Conservation (phyloP, 345 rosid species). For the Microthlaspi erraticum region DNA sequence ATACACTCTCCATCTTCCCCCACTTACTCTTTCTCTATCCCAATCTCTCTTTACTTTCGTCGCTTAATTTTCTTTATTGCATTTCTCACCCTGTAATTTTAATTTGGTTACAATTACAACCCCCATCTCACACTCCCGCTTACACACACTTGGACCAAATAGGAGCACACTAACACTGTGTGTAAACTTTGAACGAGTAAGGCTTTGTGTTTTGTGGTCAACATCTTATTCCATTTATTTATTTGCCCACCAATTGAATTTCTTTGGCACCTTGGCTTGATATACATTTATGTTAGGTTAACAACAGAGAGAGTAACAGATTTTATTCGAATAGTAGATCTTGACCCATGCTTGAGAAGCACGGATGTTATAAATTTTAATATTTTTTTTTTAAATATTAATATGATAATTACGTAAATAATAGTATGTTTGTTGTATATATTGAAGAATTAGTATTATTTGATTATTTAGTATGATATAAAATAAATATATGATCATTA, state of each 20-base stretch:
- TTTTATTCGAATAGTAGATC: not conserved
- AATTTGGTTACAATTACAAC: conserved; percentile 17
- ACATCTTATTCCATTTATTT: too few relatives aligned
- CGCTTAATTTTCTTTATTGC: conserved; percentile 17
- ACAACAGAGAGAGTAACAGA: not conserved
- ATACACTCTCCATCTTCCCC: conserved; percentile 18
- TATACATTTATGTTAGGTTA: not conserved
- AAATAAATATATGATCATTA: too few relatives aligned
- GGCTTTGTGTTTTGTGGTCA: not conserved
- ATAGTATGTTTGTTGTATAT: too few relatives aligned
- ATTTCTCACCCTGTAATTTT: conserved; percentile 30
- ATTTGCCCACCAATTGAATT: not conserved
- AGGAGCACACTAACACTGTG: too few relatives aligned
- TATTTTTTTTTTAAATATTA: too few relatives aligned
- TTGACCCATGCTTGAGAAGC: too few relatives aligned
- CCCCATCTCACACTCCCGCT: not conserved
- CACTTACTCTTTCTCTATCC: not conserved
- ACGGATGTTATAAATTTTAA: too few relatives aligned
- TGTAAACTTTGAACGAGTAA: not conserved
- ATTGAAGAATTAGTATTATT: too few relatives aligned
- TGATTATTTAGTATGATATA: too few relatives aligned
- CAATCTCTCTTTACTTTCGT: not conserved
- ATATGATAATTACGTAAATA: too few relatives aligned
- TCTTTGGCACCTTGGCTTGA: not conserved
- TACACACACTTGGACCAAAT: not conserved